These are phyloP conservation scores for Pythium monospermum DNA, from an alignment of 352 stramenopile species.

Conservation along the genomic window DNA sequence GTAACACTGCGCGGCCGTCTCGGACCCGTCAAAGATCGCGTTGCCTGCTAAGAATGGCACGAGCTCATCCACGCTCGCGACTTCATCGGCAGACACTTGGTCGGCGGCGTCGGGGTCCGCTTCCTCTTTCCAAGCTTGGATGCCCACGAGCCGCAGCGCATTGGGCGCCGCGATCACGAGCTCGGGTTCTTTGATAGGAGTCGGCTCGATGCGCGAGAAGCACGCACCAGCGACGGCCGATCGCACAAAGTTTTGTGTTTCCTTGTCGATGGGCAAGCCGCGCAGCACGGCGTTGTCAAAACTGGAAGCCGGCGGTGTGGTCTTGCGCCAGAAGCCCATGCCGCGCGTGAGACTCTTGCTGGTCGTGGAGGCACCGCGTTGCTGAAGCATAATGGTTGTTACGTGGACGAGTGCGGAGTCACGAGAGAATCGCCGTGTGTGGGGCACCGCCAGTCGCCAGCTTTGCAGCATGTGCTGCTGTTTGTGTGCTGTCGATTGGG, in stretches of 20 bases:
- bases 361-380: background rate
- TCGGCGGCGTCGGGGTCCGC: conserved; percentile 7
- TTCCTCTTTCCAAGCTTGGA: conserved; percentile 29
- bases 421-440: conserved; percentile 4
- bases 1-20: conserved; percentile 87
- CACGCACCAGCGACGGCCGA: conserved; percentile 42
- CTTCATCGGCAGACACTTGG: conserved; percentile 20
- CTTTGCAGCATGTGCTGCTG: too few species aligned
- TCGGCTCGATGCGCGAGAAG: conserved; percentile 62
- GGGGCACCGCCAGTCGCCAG: background rate
- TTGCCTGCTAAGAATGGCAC: conserved; percentile 71
- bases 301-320: conserved; percentile 14
- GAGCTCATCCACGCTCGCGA: conserved; percentile 36
- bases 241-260: conserved; percentile 48
- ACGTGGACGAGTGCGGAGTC: background rate
- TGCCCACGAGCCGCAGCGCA: conserved; percentile 54
- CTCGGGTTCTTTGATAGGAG: conserved; percentile 48
- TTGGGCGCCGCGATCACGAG: conserved; percentile 49
- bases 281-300: conserved; percentile 69
- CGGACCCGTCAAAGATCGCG: conserved; percentile 56
- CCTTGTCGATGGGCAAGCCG: conserved; percentile 52
- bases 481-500: too few species aligned
- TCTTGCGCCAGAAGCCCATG: conserved; percentile 41
- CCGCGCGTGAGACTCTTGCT: conserved; percentile 18
- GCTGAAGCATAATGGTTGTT: background rate